Evolutionary conservation across 2,329 filamentous ascomycete species (phyloP).

Genomic region (Talaromyces albobiverticillius): DNA sequence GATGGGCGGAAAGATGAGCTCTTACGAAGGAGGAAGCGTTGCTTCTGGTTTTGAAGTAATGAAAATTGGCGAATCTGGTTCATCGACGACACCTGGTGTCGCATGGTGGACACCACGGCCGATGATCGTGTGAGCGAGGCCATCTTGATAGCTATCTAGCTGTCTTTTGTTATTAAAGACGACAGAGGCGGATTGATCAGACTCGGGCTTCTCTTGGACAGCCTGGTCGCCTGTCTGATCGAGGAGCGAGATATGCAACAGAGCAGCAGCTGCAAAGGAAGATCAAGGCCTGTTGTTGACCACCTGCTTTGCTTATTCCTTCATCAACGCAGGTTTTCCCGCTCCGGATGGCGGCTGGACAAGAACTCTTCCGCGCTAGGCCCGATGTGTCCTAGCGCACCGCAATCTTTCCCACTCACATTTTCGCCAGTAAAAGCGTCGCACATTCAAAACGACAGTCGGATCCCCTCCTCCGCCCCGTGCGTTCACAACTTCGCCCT

Average conservation of each 20-base stretch:
- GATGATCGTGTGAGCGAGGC: slow-evolving; percentile 20
- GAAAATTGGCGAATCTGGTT: slow-evolving; percentile 23
- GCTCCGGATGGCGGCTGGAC: slow-evolving; percentile 1
- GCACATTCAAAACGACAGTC: slow-evolving; percentile 21
- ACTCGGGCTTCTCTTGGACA: background rate
- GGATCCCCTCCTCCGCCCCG: slow-evolving; percentile 13
- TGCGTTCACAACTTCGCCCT: slow-evolving; percentile 18
- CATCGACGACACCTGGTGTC: slow-evolving; percentile 32
- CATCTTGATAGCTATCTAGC: slow-evolving; percentile 12
- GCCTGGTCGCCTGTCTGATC: background rate
- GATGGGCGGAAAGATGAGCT: background rate
- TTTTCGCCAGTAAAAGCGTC: slow-evolving; percentile 29
- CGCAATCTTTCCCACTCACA: slow-evolving; percentile 30
- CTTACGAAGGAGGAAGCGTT: background rate
- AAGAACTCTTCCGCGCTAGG: slow-evolving; percentile 18
- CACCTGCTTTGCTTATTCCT: background rate
- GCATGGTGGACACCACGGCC: slow-evolving; percentile 31
- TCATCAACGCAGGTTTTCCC: slow-evolving; percentile 10
- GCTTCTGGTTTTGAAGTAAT: slow-evolving; percentile 19
- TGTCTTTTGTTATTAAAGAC: background rate
- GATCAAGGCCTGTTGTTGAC: background rate
- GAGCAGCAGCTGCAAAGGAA: background rate
- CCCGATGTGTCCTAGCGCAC: slow-evolving; percentile 29
- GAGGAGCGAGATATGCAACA: background rate
- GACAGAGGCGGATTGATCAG: background rate